Evolutionary conservation across 306 rosid genomes (phyloP), one percentile per base, ranked within the genome.

Genomic region (Dalbergia cochinchinensis): DNA sequence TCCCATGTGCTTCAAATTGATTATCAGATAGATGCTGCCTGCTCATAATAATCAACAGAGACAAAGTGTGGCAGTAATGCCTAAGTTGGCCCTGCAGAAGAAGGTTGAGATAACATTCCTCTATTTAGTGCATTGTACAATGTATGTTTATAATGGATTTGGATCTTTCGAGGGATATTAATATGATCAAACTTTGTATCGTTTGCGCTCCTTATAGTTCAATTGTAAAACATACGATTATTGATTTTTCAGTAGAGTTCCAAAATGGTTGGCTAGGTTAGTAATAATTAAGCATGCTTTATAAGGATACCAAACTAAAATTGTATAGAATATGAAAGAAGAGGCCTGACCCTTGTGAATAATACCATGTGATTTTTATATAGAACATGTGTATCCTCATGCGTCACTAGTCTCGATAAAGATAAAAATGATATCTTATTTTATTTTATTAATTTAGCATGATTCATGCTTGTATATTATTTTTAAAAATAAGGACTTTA

Each of bases 21-120:
- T 69, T 53, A 63, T 75, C 72, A 76, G 78, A 13, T 51, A 44
- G 4, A 64, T 76, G 33, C 64, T 71, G 54, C 83, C 71, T 69
- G 41, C 44, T 55, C 54, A 15, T 19, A 65, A 15, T 19, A 65
- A 59, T 54, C 31, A 39, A 58, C 48, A 65, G 67, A 58, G 83
- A 83, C 68, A 73, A 59, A 42, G 2, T 59, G 18, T 79, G 74
- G 74, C 78, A 68, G 50, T 45, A 68, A 42, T 42, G 82, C 11
- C 37, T 51, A 71, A 78, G 62, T 73, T 73, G 83, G 77, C 41
- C 45, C 48, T 73, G 59, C 22, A 64, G 75, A 83, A 58, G 75
- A 83, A 58, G 54, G 11, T 31, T 71, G 70, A 72, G 47, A 51
- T 61, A 69, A 51, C 78, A 33, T 45, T 44, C 71, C 47, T 73